These are phyloP conservation scores for Trametes pubescens DNA, from an alignment of 1,284 basidiomycete genomes.

Conservation along the genomic window DNA sequence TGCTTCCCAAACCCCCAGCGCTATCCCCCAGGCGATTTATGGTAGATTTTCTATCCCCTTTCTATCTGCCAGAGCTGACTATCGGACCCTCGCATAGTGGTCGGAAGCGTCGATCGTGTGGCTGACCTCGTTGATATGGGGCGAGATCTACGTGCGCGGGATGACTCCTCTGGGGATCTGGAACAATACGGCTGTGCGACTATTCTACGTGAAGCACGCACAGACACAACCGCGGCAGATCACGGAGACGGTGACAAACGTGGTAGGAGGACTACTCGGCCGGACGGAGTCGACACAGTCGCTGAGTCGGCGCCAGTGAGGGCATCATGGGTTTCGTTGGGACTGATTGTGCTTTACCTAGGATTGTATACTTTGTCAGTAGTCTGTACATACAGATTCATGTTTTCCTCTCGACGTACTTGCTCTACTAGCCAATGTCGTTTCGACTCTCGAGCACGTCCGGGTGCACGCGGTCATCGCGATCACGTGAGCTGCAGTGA, in stretches of 20 bases:
- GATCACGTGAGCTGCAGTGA: conserved; percentile 17
- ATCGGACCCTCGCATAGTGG: conserved; percentile 63
- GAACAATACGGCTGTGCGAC: conserved; percentile 85
- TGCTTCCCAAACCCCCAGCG: conserved; percentile 75
- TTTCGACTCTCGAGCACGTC: too few species aligned
- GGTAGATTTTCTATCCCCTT: conserved; percentile 50
- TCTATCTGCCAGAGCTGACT: conserved; percentile 18
- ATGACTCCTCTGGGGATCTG: conserved; percentile 87
- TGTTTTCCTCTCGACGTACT: background rate
- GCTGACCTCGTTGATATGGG: conserved; percentile 92
- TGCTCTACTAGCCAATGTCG: too few species aligned
- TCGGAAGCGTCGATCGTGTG: conserved; percentile 88
- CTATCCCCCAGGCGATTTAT: conserved; percentile 76
- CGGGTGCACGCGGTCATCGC: too few species aligned
- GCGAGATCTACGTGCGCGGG: conserved; percentile 90
- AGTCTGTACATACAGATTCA: background rate
- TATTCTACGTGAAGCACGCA: conserved; percentile 91
- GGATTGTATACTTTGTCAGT: background rate
- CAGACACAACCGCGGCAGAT: conserved; percentile 73
- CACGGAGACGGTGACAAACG: conserved; percentile 77
- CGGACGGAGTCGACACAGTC: conserved; percentile 46
- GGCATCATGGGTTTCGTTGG: background rate
- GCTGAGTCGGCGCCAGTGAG: conserved; percentile 36
- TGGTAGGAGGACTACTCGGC: conserved; percentile 69
- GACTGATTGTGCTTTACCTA: background rate